A percentile compares a stretch with the other conserved stretches of the same genome.
phyloP scores from a whole-genome alignment of 805 yeast genomes.

The Candida schatavii region DNA sequence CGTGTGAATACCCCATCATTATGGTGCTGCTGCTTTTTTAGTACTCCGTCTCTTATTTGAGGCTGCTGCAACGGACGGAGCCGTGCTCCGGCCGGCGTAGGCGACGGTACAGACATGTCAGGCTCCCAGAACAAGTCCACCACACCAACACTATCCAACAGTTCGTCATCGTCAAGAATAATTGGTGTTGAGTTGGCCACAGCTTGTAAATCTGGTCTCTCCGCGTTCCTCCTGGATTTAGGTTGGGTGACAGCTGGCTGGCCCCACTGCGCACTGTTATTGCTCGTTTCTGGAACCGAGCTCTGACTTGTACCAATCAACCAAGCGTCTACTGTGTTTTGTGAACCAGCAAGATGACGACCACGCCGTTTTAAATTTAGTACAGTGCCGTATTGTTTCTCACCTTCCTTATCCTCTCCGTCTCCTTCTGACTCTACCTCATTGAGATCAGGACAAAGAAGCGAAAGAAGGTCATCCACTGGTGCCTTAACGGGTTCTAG shows the following conservation, averaged over 20 bases:
- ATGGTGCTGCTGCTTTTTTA: background rate
- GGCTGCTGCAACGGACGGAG: too few species aligned
- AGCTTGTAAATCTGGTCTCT: too few species aligned
- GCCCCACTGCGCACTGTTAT: background rate
- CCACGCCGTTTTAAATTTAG: background rate
- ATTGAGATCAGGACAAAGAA: background rate
- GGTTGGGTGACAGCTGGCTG: background rate
- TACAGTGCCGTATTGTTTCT: background rate
- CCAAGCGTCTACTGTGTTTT: background rate
- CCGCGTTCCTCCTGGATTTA: background rate
- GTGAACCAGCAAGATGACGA: background rate
- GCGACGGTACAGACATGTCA: background rate
- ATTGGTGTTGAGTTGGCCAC: background rate
- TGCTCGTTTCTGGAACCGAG: background rate
- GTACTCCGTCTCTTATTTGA: background rate
- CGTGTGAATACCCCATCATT: too few species aligned
- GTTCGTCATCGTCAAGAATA: background rate
- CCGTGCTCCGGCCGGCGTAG: background rate
- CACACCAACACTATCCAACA: background rate
- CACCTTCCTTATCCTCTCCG: background rate
- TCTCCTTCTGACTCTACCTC: background rate
- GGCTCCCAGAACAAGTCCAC: background rate
- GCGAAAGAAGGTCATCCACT: background rate
- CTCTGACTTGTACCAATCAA: too few species aligned
- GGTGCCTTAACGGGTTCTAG: background rate